A percentile compares a stretch with the other conserved stretches of the same genome.
These are phyloP conservation scores for Amyloporia xantha DNA, from an alignment of 768 basidiomycete genomes.

Conservation along the genomic window DNA sequence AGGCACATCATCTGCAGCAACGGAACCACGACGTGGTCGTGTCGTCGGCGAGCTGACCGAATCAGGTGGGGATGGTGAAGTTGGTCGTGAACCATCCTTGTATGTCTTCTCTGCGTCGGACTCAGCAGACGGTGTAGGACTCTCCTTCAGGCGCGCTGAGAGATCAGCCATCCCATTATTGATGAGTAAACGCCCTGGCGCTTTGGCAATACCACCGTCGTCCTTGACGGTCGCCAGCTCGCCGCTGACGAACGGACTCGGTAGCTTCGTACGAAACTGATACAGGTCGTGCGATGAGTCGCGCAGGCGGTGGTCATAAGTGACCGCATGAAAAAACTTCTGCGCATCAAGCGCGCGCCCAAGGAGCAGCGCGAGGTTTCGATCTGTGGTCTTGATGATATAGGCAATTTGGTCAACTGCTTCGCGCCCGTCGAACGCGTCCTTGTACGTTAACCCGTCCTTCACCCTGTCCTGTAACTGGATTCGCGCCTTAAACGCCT, in stretches of 20 bases:
- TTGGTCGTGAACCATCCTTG: constrained; percentile 19
- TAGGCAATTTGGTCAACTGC: constrained; percentile 97
- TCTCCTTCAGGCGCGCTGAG: constrained; percentile 20
- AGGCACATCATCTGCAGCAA: constrained; percentile 52
- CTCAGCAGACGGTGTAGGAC: constrained; percentile 25
- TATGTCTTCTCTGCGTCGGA: constrained; percentile 17
- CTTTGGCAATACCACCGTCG: constrained; percentile 25
- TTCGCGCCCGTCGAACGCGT: constrained; percentile 94
- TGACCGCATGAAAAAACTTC: constrained; percentile 99
- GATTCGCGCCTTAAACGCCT: constrained; percentile 85
- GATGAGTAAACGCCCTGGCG: constrained; percentile 18
- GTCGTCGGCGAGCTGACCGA: constrained; percentile 21
- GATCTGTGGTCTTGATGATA: constrained; percentile 97
- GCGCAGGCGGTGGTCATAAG: constrained; percentile 92
- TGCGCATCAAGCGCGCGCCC: constrained; percentile 95
- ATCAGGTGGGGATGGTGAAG: constrained; percentile 19
- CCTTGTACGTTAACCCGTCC: constrained; percentile 93
- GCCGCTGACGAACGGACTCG: constrained; percentile 80
- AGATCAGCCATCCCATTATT: constrained; percentile 24
- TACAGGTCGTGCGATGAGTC: constrained; percentile 88
- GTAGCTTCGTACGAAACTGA: constrained; percentile 81
- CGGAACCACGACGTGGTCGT: constrained; percentile 35
- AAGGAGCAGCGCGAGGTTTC: constrained; percentile 91
- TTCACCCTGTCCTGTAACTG: constrained; percentile 74
- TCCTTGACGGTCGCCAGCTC: constrained; percentile 43